Base-by-base conservation (phyloP, 1,139 yeast species). In the Kluyveromyces sp. region DNA sequence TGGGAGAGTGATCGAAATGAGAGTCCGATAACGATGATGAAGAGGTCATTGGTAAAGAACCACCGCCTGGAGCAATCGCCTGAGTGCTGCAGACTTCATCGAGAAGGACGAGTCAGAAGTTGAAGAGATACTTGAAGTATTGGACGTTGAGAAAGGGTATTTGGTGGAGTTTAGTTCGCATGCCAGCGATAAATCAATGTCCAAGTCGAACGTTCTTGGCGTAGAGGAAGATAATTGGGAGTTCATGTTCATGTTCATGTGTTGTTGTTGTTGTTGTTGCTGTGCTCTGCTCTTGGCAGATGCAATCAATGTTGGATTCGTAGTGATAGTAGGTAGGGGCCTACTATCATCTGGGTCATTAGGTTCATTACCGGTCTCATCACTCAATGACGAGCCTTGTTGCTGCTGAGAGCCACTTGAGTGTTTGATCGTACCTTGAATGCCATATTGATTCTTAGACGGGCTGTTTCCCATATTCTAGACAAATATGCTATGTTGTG, bases 41-140 rank as follows among this genome's bases (percentile, higher is more conserved):
- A 7, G 50, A 43, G 21, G 46, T 45, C 25, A 28, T 25, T 25
- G 43, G 38, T 27, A 34, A 8, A 25, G 43, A 41, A 6, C 34
- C 37, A 31, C 26, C 37, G 33, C 25, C 21, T 8, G 32, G 32
- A 7, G 32, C 10, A 21, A 37, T 37, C 32, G 27, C 25, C 26
- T 28, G 39, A 7, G 37, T 26, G 21, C 27, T 27, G 32, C 83
- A 0, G 81, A 82, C 45, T 83, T 89, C 52, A 79, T 89, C 42
- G 97, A 90, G 61, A 80, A 76, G 50, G 75, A 92, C 25, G 89
- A 86, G 48, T 61, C 78, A 2, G 77, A 73, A 34, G 60, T 77
- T 48, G 68, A 82, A 34, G 69, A 69, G 10, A 79, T 81, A 2
- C 73, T 83, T 6, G 43, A 40, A 4, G 37, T 40, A 10, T 34